These are phyloP conservation scores for Malus hybrid DNA, from an alignment of 331 rosid species.

Conservation along the genomic window DNA sequence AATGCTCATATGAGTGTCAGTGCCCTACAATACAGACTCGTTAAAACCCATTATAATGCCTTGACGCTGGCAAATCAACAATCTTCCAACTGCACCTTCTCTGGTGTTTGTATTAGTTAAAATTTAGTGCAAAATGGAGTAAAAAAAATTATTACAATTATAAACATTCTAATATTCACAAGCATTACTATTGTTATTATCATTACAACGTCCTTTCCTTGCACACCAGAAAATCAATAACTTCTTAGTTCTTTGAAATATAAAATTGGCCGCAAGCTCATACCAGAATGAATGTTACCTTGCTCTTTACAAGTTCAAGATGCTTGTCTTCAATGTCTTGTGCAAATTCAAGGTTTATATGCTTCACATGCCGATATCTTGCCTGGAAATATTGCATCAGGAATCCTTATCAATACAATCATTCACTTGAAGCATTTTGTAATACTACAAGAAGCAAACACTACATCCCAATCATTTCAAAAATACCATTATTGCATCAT, in stretches of 20 bases:
- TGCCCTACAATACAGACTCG: neutral
- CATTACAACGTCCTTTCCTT: neutral
- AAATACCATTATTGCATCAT: neutral
- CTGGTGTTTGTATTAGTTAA: neutral
- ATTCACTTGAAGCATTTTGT: neutral
- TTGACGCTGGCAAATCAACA: neutral
- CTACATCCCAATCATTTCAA: neutral
- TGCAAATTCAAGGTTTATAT: conserved; percentile 71
- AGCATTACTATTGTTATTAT: neutral
- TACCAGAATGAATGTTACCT: conserved; percentile 31
- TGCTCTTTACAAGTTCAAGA: conserved; percentile 44
- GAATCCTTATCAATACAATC: neutral
- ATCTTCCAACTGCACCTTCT: neutral
- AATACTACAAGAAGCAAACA: neutral
- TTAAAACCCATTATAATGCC: neutral
- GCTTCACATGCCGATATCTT: conserved; percentile 46
- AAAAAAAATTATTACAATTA: neutral
- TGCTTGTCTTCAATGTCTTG: conserved; percentile 67
- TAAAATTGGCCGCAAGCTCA: neutral
- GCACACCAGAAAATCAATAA: neutral
- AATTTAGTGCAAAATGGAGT: neutral
- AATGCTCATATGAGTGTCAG: neutral
- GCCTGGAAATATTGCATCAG: conserved; percentile 37
- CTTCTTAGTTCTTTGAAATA: neutral
- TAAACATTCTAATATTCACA: neutral